Evolutionary conservation across 1,284 basidiomycete genomes (phyloP).

Genomic region (Moesziomyces sp.): DNA sequence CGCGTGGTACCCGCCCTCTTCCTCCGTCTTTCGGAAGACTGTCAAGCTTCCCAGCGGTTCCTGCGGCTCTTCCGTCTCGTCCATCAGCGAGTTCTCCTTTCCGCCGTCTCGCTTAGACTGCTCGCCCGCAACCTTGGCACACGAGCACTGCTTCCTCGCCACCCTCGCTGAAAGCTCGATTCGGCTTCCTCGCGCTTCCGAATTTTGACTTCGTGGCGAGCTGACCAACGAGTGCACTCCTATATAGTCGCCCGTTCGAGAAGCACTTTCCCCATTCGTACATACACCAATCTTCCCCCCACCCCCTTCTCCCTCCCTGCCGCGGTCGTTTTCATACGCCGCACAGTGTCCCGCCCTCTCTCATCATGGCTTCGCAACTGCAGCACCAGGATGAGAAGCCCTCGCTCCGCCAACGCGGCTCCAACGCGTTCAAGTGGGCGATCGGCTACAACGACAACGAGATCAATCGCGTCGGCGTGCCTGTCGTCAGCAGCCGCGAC

Average conservation of each 20-base stretch:
- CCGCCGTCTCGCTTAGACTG: not conserved
- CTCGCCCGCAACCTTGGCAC: slow-evolving; percentile 11
- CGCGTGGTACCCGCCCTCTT: slow-evolving; percentile 4
- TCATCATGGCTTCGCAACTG: slow-evolving; percentile 28
- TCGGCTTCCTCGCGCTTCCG: too few species aligned
- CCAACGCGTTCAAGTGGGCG: slow-evolving; percentile 42
- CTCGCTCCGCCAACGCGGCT: slow-evolving; percentile 17
- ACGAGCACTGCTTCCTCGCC: not conserved
- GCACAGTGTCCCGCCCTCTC: not conserved
- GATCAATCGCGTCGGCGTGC: slow-evolving; percentile 63
- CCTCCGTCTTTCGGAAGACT: not conserved
- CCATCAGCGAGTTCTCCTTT: not conserved
- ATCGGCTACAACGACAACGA: slow-evolving; percentile 62
- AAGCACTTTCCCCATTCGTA: not conserved
- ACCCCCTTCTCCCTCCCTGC: not conserved
- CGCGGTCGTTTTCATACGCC: slow-evolving; percentile 6
- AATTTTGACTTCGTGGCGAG: too few species aligned
- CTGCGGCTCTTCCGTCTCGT: not conserved
- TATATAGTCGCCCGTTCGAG: not conserved
- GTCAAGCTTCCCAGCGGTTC: not conserved
- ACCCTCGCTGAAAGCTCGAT: too few species aligned
- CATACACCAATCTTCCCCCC: slow-evolving; percentile 1
- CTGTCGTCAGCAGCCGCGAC: slow-evolving; percentile 61
- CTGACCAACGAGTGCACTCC: not conserved
- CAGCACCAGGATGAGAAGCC: slow-evolving; percentile 15